Base-by-base conservation (phyloP, 768 basidiomycete species). In the Calocybe gangraenosa region DNA sequence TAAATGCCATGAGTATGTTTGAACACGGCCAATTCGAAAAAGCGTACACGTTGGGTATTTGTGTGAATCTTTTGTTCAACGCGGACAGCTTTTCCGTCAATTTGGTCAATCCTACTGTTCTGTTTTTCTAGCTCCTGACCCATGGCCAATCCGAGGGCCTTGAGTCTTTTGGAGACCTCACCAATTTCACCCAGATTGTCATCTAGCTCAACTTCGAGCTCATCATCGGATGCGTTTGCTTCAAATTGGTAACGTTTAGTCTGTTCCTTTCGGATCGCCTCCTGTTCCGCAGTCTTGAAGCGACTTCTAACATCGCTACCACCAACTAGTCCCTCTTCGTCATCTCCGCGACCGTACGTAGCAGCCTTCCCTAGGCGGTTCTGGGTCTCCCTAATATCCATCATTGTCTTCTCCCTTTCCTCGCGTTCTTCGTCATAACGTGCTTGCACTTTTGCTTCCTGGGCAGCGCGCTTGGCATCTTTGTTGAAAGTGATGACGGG, bases 401-500 rank as follows among this genome's bases (percentile, higher is more conserved):
- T 67, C 77, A 92, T 84, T 3, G 83, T 82, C 57, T 84, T 83
- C 70, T 94, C 91, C 39, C 92, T 80, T 53, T 91, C 87, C 7
- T 70, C 62, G 20, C 85, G 80, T 58, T 97, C 92, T 23, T 92
- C 87, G 10, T 92, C 84, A 57, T 94, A 94, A 14, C 92, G 90
- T 38, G 81, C 67, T 64, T 83, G 79, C 18, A 95, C 71, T 60
- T 92, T 88, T 22, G 79, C 78, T 58, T 95, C 92, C 55, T 92
- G 82, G 14, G 87, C 89, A 4, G 80, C 79, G 37, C 92, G 88
- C 65, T 97, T 97, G n/a, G 74, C 76, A 30, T 92, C 85, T 66
- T 96, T 99, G 73, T 97, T 94, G 66, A 87, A 95, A 0, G 85
- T 84, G 54, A 96, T 83, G 45, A 81, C 92, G 8, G 91, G 94